Evolutionary conservation across 352 stramenopile genomes (phyloP).

Genomic region (Thraustochytrium sp.): DNA sequence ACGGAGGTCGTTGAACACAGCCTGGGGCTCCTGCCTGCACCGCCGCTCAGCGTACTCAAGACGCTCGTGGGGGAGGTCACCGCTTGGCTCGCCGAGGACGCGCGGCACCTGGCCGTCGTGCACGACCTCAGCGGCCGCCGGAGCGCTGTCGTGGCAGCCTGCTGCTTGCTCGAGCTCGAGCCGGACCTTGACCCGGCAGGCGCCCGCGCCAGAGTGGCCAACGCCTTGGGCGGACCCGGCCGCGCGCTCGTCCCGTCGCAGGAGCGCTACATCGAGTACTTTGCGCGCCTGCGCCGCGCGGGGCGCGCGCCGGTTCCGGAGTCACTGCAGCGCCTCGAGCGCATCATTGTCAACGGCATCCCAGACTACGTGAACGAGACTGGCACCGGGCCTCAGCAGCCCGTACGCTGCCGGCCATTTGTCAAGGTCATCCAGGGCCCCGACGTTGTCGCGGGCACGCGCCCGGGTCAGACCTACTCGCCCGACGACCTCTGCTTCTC

Average conservation of each 20-base stretch:
- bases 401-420: not conserved
- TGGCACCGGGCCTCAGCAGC: not conserved
- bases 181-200: not conserved
- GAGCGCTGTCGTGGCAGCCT: constrained; percentile 3
- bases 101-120: not conserved
- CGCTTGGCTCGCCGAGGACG: not conserved
- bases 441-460: not conserved
- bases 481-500: constrained; percentile 30
- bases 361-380: constrained; percentile 15
- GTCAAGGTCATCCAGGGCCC: not conserved
- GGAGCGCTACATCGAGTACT: constrained; percentile 21
- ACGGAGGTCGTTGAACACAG: constrained; percentile 10
- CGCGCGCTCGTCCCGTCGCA: constrained; percentile 18
- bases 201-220: not conserved
- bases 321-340: not conserved
- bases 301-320: not conserved
- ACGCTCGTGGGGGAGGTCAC: not conserved
- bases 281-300: not conserved
- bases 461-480: not conserved
- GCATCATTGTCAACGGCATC: constrained; percentile 40
- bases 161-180: not conserved
- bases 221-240: not conserved
- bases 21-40: not conserved
- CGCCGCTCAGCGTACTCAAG: not conserved
- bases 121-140: constrained; percentile 28